phyloP scores from a whole-genome alignment of 805 yeast species.

The Saccharomyces paradoxus region DNA sequence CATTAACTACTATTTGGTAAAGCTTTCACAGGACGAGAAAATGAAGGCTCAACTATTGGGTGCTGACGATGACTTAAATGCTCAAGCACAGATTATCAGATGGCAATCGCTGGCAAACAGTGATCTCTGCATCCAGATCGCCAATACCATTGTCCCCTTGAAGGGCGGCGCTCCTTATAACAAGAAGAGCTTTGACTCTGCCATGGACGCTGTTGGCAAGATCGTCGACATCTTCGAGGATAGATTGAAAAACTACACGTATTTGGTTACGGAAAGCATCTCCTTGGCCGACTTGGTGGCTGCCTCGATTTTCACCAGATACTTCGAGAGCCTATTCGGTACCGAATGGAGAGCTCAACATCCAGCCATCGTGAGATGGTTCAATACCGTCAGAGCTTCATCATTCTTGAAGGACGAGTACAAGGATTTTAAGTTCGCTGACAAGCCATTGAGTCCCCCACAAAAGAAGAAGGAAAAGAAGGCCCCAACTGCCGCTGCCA shows the following conservation, averaged over 20 bases:
- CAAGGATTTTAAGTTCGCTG: conserved; percentile 49
- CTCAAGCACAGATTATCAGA: conserved; percentile 42
- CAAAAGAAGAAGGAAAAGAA: conserved; percentile 21
- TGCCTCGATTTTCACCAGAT: conserved; percentile 44
- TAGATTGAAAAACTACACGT: conserved; percentile 53
- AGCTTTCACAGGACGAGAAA: conserved; percentile 31
- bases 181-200: conserved; percentile 55
- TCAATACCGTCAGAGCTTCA: conserved; percentile 41
- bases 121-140: conserved; percentile 47
- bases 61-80: conserved; percentile 16
- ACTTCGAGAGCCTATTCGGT: conserved; percentile 54
- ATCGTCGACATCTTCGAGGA: conserved; percentile 43
- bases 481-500: too few relatives aligned
- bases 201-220: conserved; percentile 32
- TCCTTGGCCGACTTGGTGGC: conserved; percentile 58
- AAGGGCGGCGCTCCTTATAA: conserved; percentile 65
- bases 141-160: conserved; percentile 49
- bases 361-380: conserved; percentile 69
- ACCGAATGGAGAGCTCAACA: conserved; percentile 51
- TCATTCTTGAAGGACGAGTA: conserved; percentile 41
- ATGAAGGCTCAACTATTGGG: conserved; percentile 48
- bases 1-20: conserved; percentile 42
- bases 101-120: conserved; percentile 74
- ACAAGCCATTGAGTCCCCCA: conserved; percentile 61
- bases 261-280: conserved; percentile 60